These are phyloP conservation scores for Gracilaria caudata DNA, from an alignment of 23 red algal species.

Conservation along the genomic window DNA sequence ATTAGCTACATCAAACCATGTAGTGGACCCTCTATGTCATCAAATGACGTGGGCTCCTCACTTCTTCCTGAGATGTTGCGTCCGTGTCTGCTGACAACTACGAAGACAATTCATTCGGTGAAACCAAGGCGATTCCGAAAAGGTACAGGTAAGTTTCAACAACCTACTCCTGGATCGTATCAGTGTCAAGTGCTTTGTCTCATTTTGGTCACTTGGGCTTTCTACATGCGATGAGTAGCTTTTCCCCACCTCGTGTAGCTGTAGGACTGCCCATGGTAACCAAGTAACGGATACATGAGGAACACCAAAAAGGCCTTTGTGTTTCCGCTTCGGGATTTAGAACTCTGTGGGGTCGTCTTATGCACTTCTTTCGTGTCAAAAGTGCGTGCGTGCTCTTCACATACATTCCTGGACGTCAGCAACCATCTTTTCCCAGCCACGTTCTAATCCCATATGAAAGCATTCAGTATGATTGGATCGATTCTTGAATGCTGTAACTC, in stretches of 20 bases:
- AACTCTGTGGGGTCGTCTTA: not conserved
- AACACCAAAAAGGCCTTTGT: not conserved
- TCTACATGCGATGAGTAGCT: no score
- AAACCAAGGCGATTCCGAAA: not conserved
- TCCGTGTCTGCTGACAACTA: not conserved
- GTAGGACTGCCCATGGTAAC: not conserved
- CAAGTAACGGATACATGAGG: not conserved
- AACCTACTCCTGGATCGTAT: no score
- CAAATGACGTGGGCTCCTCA: not conserved
- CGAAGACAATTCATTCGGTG: not conserved
- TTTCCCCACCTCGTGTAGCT: not conserved
- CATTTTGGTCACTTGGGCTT: no score
- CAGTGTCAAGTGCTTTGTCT: no score
- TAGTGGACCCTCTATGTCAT: not conserved
- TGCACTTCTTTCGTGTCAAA: conserved; percentile 1
- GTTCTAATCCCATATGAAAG: not conserved
- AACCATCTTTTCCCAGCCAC: not conserved
- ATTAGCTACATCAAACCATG: no score
- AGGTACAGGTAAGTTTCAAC: not conserved
- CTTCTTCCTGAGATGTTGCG: not conserved
- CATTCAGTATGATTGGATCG: not conserved
- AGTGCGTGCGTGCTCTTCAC: not conserved
- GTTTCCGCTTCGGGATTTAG: not conserved
- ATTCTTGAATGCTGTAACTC: not conserved
- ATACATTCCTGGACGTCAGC: not conserved